Conservation (phyloP, 2,329 filamentous ascomycete genomes). For the Gnomoniopsis smithogilvyi region DNA sequence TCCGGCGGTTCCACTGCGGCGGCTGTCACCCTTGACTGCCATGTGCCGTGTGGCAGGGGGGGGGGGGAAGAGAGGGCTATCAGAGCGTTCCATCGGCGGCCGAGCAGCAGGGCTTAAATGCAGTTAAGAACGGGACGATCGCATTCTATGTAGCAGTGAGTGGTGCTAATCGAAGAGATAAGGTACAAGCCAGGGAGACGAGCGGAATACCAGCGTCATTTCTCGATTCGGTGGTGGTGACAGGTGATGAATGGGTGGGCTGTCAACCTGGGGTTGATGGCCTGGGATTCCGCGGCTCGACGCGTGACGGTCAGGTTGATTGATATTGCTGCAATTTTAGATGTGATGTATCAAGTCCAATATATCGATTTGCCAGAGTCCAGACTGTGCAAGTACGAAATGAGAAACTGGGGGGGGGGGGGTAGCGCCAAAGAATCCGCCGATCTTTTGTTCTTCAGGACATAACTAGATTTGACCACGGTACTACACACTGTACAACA, state of each 20-base stretch:
- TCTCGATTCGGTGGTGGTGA: neutral
- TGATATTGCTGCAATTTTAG: neutral
- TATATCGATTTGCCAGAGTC: neutral
- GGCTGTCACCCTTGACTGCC: conserved; percentile 15
- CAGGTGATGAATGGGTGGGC: neutral
- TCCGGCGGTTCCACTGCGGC: neutral
- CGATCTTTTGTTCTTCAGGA: too few species aligned
- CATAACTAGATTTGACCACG: too few species aligned
- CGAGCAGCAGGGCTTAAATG: neutral
- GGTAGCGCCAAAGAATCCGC: too few species aligned
- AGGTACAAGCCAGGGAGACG: neutral
- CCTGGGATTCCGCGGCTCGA: neutral
- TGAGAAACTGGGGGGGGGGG: neutral
- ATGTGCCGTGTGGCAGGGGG: conserved; percentile 15
- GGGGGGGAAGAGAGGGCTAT: neutral
- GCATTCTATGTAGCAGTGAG: too few species aligned
- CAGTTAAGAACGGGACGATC: neutral
- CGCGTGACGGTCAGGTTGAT: neutral
- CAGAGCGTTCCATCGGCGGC: neutral
- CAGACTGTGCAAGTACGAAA: neutral
- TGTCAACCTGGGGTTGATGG: neutral
- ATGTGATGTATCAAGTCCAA: neutral
- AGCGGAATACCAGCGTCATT: neutral
- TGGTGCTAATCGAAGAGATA: too few species aligned
- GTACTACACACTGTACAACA: too few species aligned